phyloP scores from a whole-genome alignment of 2,329 filamentous ascomycete genomes.

The Talaromyces sp. region DNA sequence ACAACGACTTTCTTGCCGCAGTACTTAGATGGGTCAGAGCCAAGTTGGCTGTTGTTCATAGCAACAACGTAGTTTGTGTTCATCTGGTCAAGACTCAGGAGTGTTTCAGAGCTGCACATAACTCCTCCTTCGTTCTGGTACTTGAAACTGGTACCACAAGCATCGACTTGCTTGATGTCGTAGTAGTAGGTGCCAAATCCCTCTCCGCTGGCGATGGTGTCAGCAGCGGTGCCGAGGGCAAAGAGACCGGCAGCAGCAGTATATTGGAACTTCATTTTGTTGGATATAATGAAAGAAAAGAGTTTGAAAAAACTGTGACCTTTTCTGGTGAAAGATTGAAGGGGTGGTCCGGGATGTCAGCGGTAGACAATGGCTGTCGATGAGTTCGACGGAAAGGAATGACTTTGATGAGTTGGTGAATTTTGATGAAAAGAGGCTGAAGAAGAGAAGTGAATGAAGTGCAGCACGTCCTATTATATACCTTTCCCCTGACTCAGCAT shows the following conservation, averaged over 20 bases:
- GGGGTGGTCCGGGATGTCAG: neutral
- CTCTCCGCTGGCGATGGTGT: slow-evolving; percentile 8
- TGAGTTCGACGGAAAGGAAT: neutral
- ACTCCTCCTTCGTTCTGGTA: slow-evolving; percentile 12
- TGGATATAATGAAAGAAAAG: neutral
- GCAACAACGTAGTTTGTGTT: slow-evolving; percentile 15
- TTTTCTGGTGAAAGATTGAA: neutral
- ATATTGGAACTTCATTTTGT: neutral
- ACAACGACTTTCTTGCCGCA: slow-evolving; percentile 14
- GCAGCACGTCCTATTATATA: neutral
- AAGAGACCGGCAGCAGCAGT: slow-evolving; percentile 4
- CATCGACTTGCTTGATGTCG: slow-evolving; percentile 10
- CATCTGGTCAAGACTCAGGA: slow-evolving; percentile 9
- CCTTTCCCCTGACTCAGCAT: neutral
- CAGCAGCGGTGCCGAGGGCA: neutral
- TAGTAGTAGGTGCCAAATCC: slow-evolving; percentile 16
- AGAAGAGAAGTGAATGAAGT: neutral
- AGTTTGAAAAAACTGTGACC: too few species aligned
- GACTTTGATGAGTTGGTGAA: neutral
- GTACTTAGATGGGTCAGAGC: slow-evolving; percentile 9
- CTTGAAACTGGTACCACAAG: slow-evolving; percentile 11
- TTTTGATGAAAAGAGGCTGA: neutral
- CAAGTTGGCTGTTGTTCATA: slow-evolving; percentile 15
- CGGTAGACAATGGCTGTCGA: neutral
- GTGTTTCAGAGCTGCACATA: slow-evolving; percentile 9